Evolutionary conservation across 305 asterid genomes (phyloP), one percentile per base, ranked within the genome.

Genomic region (Euphrasia arctica): DNA sequence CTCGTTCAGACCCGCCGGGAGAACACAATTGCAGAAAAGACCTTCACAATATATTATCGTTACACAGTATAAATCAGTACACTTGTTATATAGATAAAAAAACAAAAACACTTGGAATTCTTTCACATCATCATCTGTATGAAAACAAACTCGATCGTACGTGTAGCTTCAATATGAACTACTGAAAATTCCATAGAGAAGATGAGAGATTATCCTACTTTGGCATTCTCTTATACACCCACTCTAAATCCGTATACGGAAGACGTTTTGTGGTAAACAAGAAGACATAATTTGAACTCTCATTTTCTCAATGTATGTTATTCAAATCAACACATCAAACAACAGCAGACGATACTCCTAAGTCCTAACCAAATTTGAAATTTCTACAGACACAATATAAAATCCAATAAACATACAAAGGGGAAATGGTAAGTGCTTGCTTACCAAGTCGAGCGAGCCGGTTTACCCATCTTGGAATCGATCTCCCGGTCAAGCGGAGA

Each of bases 381-480:
- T 18, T 18, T 18, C 22, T 18, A 18, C 22, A 18, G 22, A 18
- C 22, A 18, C 22, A 18, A 18, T 18, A 18, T 18, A 18, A 18
- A 18, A 18, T 18, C 22, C 22, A 18, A 18, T 18, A 18, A 18
- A 18, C 22, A 18, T 18, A 18, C 22, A 18, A 18, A 25, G 27
- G 27, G 27, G 27, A 25, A 10, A n/a, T 4, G 11, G 43, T 25
- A 18, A 51, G 31, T 34, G 67, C 68, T 71, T 49, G 52, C 74
- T 74, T 81, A 85, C 92, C 92, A 58, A 85, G 78, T 60, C 86
- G 78, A 60, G 92, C 92, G 57, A 87, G 80, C 2, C 95, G 81
- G 70, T 85, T 87, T 59, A 87, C 92, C 95, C 95, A 87, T 48
- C 83, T 70, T 15, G 95, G 95, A 68, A 87, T 87, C 22, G 76